Base-by-base conservation (phyloP, 2,329 filamentous ascomycete species). In the Diplocarpon rosae region DNA sequence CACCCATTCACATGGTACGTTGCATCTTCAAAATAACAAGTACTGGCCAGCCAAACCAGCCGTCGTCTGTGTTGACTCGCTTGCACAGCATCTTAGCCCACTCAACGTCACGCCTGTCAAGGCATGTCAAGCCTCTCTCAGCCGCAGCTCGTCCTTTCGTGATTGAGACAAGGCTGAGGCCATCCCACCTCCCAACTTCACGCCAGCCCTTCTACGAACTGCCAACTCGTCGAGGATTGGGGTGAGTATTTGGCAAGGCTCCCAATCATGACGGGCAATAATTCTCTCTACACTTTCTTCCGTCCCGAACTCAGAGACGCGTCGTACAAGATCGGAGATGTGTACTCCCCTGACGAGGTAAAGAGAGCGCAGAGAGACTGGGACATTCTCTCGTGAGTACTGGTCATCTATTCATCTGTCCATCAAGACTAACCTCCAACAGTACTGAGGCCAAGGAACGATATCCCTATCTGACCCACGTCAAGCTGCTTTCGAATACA, bases 391-490 rank as follows among this genome's bases (percentile, higher is more conserved):
- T 36, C 38, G 43, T 43, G 15, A 35, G 42, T 31, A 2, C 14
- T 17, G 12, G 1, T 30, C 3, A 6, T 2, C n/a, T 5, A 9
- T 3, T n/a, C n/a, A n/a, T n/a, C n/a, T n/a, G n/a, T n/a, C n/a
- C n/a, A n/a, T n/a, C n/a, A n/a, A n/a, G n/a, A 31, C 41, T 37
- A 4, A 37, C 5, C 4, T 37, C 11, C 24, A 20, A 2, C 14
- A 40, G 31, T 5, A 34, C 39, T n/a, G 20, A 30, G n/a, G 33
- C 28, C 7, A 29, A 42, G 13, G 39, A 32, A 33, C 2, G 9
- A 33, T 44, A 44, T 17, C 42, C 42, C 7, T 52, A 52, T 38
- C 48, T 52, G 28, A 33, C 32, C 9, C 42, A 51, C 20, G 41
- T 52, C 27, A 52, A 51, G 17, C 14, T 27, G 15, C 33, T 51